Conservation (phyloP, 495 filamentous ascomycete species). For the Annulohypoxylon moriforme region DNA sequence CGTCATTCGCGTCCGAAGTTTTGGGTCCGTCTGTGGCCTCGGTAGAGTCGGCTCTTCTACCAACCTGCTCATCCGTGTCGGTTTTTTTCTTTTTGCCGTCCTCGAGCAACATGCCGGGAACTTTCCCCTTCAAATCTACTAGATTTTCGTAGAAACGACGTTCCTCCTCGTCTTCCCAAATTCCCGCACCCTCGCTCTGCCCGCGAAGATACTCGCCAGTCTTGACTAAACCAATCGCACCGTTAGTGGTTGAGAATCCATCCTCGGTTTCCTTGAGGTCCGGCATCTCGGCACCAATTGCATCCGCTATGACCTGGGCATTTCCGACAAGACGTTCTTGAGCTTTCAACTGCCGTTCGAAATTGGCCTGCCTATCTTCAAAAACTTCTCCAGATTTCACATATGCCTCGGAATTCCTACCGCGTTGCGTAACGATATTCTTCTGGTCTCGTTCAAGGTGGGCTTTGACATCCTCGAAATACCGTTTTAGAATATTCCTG, state of each 20-base stretch:
- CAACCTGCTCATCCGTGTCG: constrained; percentile 73
- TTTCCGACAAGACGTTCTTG: constrained; percentile 92
- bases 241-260: constrained; percentile 68
- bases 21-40: constrained; percentile 66
- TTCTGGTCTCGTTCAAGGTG: constrained; percentile 93
- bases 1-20: constrained; percentile 67
- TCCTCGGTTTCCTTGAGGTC: constrained; percentile 86
- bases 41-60: constrained; percentile 63
- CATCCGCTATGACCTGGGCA: constrained; percentile 90
- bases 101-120: constrained; percentile 91
- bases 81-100: constrained; percentile 95
- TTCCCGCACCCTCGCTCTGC: constrained; percentile 91
- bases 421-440: constrained; percentile 80
- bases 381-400: constrained; percentile 99
- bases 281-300: constrained; percentile 93
- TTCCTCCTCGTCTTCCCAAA: constrained; percentile 99
- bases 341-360: constrained; percentile 90
- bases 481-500: constrained; percentile 85
- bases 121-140: constrained; percentile 93
- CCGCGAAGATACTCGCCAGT: constrained; percentile 92
- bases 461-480: constrained; percentile 91
- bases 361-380: constrained; percentile 95
- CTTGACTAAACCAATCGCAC: constrained; percentile 91
- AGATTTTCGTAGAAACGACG: constrained; percentile 97
- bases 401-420: constrained; percentile 97